These are phyloP conservation scores for Monosporascus sp. DNA, from an alignment of 2,329 filamentous ascomycete genomes.

Conservation along the genomic window DNA sequence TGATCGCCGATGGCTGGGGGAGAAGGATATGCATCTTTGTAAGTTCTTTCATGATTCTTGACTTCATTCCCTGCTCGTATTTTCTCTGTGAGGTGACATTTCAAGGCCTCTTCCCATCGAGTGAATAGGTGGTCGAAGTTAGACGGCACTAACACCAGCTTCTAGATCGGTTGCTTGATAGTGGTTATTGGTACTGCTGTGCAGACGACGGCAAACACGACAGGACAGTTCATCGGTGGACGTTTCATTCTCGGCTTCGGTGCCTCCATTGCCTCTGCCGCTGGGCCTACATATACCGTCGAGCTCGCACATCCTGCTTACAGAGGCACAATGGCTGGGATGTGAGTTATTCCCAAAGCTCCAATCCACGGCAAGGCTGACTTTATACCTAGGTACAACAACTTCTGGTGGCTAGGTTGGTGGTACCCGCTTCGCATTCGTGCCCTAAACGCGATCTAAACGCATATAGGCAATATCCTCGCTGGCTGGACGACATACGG, in stretches of 20 bases:
- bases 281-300: slow-evolving; percentile 58
- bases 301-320: slow-evolving; percentile 60
- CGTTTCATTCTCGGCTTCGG: slow-evolving; percentile 53
- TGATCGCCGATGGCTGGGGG: slow-evolving; percentile 47
- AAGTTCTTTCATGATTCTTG: background rate
- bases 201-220: slow-evolving; percentile 40
- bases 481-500: slow-evolving; percentile 48
- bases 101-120: no score
- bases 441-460: slow-evolving; percentile 5
- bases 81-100: no score
- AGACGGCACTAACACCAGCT: background rate
- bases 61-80: no score
- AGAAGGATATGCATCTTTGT: slow-evolving; percentile 50
- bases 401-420: slow-evolving; percentile 33
- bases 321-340: slow-evolving; percentile 55
- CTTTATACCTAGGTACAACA: slow-evolving; percentile 27
- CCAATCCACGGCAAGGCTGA: background rate
- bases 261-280: slow-evolving; percentile 53
- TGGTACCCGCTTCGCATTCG: background rate
- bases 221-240: slow-evolving; percentile 50
- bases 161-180: slow-evolving; percentile 39
- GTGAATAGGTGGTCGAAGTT: no score
- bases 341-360: slow-evolving; percentile 48
- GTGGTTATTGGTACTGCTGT: slow-evolving; percentile 47
- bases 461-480: slow-evolving; percentile 42